Evolutionary conservation across 176 grass and related monocot genomes (phyloP).

Genomic region (Cocos nucifera): DNA sequence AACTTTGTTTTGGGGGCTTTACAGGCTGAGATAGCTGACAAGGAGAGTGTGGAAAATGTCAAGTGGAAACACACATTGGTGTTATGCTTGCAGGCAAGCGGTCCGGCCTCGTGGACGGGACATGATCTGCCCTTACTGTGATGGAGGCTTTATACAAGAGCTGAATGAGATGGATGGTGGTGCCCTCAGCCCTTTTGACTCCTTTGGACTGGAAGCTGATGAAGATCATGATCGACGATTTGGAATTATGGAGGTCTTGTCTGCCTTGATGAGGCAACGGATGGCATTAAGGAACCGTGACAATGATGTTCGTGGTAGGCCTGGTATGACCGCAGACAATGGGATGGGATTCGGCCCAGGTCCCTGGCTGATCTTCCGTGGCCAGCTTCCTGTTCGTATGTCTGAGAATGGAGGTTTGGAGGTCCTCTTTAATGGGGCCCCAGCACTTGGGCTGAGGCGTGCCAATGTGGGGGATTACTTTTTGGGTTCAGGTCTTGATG

Average conservation of each 20-base stretch:
- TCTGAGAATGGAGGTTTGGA: not conserved
- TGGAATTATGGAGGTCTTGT: constrained; percentile 5
- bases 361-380: constrained; percentile 5
- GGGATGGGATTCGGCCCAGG: constrained; percentile 5
- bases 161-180: constrained; percentile 6
- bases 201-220: not conserved
- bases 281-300: not conserved
- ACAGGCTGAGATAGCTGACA: too few relatives aligned
- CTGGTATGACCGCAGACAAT: not conserved
- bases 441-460: constrained; percentile 1
- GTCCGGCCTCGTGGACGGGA: constrained; percentile 3
- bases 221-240: not conserved
- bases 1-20: too few relatives aligned
- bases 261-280: not conserved
- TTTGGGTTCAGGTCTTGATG: constrained; percentile 8
- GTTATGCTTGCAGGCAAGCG: constrained; percentile 11
- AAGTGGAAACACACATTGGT: constrained; percentile 7
- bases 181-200: not conserved
- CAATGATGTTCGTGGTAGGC: not conserved
- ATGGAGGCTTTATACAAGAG: constrained; percentile 7
- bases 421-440: constrained; percentile 5
- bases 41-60: not conserved
- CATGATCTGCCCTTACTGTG: constrained; percentile 1
- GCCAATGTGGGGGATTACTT: constrained; percentile 7
- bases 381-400: constrained; percentile 10